Conservation (phyloP, 176 grass and related monocot genomes). For the Triticum dicoccoides region DNA sequence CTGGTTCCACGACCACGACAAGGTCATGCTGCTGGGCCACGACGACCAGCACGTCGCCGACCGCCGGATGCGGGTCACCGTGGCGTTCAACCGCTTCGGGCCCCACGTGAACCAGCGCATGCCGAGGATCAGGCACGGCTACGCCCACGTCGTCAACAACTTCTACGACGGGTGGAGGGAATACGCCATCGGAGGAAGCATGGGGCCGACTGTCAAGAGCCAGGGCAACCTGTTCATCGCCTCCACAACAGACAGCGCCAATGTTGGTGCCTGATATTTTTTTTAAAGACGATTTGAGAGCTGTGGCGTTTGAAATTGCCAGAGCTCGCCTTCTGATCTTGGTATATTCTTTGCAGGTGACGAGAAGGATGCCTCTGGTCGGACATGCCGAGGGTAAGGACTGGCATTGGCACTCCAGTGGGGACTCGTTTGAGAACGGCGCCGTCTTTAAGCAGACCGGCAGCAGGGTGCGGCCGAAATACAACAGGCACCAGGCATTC, state of each 20-base stretch:
- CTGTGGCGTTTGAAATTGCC: too few relatives aligned
- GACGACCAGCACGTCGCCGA: constrained; percentile 51
- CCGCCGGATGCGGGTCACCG: constrained; percentile 67
- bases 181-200: constrained; percentile 89
- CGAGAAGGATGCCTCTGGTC: constrained; percentile 28
- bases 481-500: constrained; percentile 63
- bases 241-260: constrained; percentile 32
- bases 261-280: neutral
- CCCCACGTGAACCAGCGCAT: constrained; percentile 83
- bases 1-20: constrained; percentile 88
- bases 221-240: constrained; percentile 78
- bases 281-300: too few relatives aligned
- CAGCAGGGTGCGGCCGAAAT: constrained; percentile 41
- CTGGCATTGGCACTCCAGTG: constrained; percentile 63
- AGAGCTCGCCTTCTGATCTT: too few relatives aligned
- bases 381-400: neutral
- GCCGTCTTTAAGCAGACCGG: constrained; percentile 70
- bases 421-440: constrained; percentile 65
- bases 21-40: constrained; percentile 91
- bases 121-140: constrained; percentile 83
- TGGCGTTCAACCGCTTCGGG: constrained; percentile 81
- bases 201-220: constrained; percentile 65
- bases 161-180: constrained; percentile 69
- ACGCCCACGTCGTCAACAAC: constrained; percentile 82
- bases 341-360: constrained; percentile 24